Percentiles rank a stretch among this genome's conserved stretches.
phyloP scores from a whole-genome alignment of 169 alveolate species.

The Amoebophrya sp. region DNA sequence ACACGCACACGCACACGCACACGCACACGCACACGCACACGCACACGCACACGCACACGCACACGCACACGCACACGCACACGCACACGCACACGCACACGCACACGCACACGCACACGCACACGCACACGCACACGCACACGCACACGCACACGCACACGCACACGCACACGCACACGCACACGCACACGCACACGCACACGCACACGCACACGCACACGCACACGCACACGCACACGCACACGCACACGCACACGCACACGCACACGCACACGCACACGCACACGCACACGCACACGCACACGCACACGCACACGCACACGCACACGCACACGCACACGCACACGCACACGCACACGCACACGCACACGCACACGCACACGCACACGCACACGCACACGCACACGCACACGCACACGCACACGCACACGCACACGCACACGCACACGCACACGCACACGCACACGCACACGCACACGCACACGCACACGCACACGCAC shows the following conservation, averaged over 20 bases:
- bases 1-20: neutral
- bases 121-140: neutral
- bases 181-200: neutral
- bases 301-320: neutral
- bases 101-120: neutral
- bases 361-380: neutral
- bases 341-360: neutral
- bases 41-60: neutral
- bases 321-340: neutral
- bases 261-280: neutral
- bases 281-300: neutral
- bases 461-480: neutral
- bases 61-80: neutral
- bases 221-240: neutral
- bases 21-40: neutral
- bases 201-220: neutral
- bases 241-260: neutral
- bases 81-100: neutral
- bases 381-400: neutral
- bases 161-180: neutral
- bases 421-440: neutral
- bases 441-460: neutral
- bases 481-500: neutral
- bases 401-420: neutral
- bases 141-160: neutral